These are phyloP conservation scores for Periglandula ipomoeae DNA, from an alignment of 2,329 filamentous ascomycete genomes.

Conservation along the genomic window DNA sequence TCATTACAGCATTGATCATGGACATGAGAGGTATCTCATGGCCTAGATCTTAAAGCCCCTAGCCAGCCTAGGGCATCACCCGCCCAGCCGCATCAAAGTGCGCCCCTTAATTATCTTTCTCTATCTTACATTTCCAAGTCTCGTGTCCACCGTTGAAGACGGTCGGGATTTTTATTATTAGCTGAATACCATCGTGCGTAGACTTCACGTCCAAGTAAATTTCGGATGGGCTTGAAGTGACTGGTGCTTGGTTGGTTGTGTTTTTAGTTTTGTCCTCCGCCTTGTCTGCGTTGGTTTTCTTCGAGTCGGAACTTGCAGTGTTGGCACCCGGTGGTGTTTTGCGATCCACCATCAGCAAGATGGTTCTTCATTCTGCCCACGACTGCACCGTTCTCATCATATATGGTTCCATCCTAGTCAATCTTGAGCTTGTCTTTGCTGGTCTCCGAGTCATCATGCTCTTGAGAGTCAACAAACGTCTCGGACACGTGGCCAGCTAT, in stretches of 20 bases:
- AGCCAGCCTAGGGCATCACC: too few relatives aligned
- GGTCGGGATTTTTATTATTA: slow-evolving; percentile 48
- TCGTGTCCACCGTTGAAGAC: slow-evolving; percentile 43
- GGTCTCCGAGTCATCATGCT: not conserved
- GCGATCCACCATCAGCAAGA: not conserved
- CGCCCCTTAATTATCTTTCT: not conserved
- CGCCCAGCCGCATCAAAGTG: too few relatives aligned
- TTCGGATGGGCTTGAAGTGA: slow-evolving; percentile 37
- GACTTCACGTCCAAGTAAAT: slow-evolving; percentile 49
- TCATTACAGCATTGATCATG: too few relatives aligned
- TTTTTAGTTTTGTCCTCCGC: not conserved
- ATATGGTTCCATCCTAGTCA: slow-evolving; percentile 48
- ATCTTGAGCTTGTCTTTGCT: slow-evolving; percentile 44
- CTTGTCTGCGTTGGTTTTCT: not conserved
- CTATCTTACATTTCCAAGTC: not conserved
- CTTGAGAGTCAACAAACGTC: slow-evolving; percentile 13
- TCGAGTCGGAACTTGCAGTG: not conserved
- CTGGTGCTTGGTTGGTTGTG: not conserved
- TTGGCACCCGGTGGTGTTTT: not conserved
- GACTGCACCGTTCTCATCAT: slow-evolving; percentile 45
- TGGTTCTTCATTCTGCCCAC: slow-evolving; percentile 50
- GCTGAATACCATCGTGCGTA: slow-evolving; percentile 47
- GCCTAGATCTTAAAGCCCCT: too few relatives aligned
- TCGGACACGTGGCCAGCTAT: slow-evolving; percentile 67
- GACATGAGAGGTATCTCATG: too few relatives aligned